Base-by-base conservation (phyloP, 495 filamentous ascomycete genomes). In the Penicillium verhagenii region DNA sequence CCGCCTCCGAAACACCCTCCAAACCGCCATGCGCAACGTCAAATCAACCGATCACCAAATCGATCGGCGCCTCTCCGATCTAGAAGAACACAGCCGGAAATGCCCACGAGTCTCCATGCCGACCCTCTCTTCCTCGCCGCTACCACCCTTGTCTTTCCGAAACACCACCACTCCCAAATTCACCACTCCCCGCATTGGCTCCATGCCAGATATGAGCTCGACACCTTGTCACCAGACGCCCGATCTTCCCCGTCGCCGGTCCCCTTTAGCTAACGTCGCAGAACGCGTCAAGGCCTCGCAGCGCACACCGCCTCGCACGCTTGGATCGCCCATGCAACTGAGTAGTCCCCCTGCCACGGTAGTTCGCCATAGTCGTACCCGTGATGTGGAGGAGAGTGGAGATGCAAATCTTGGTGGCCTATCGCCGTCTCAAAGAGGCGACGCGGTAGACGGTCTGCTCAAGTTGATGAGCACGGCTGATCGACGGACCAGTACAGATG, bases 1-100 rank as follows among this genome's bases (percentile, higher is more conserved):
- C 33, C 67, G 75, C n/a, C 72, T 76, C 53, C 72, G 71, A 26
- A 73, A 54, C 52, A 67, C 70, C 53, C 62, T 78, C 31, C 75
- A 75, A 66, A 71, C 60, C 39, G 75, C 75, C 38, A 78, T 76
- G 75, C 73, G 69, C 49, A 70, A 72, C 43, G 69, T 73, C n/a
- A n/a, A n/a, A n/a, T n/a, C n/a, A 13, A 59, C 60, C 46, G 66
- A 72, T 47, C 66, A 74, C 48, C 70, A 75, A 52, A 70, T 78
- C 46, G 75, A 78, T 52, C 75, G 75, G 10, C 65, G 72, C n/a
- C 48, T 78, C 24, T 75, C 73, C n/a, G 69, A 72, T 23, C 62
- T 76, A 39, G 74, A 78, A 59, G 73, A 66, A 45, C 72, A 75
- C 58, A 75, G 74, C 43, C 72, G 72, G 48, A 75, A 75, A 61